Percentiles rank a stretch among this genome's conserved stretches.
Evolutionary conservation across 192 early-diverging fungal species (phyloP).

Genomic region (Helicostylum pulchrum): DNA sequence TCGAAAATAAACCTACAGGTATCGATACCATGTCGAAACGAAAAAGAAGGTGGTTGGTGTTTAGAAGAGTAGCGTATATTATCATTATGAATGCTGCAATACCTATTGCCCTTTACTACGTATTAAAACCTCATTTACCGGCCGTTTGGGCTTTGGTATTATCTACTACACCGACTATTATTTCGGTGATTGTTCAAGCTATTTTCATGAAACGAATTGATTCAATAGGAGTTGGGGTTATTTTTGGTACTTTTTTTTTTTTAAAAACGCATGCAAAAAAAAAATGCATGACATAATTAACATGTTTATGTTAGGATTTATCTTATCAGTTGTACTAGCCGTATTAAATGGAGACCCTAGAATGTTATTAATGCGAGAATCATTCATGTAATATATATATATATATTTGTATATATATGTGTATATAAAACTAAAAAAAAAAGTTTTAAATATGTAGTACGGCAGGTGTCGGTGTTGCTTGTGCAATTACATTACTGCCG

Average conservation of each 20-base stretch:
- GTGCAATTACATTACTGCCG: constrained; percentile 42
- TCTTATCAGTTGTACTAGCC: constrained; percentile 41
- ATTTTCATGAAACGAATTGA: constrained; percentile 25
- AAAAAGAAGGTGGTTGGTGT: constrained; percentile 10
- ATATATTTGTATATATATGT: neutral
- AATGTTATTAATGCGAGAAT: constrained; percentile 44
- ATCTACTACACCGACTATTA: constrained; percentile 42
- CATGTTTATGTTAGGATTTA: constrained; percentile 29
- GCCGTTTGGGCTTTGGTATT: constrained; percentile 39
- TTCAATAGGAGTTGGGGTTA: constrained; percentile 31
- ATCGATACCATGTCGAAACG: constrained; percentile 1
- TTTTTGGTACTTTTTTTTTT: constrained; percentile 26
- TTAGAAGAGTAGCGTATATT: constrained; percentile 20
- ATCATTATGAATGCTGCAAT: constrained; percentile 28
- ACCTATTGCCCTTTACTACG: constrained; percentile 35
- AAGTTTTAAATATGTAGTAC: constrained; percentile 32
- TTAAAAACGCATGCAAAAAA: neutral
- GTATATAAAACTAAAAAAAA: too few species aligned
- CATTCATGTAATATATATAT: constrained; percentile 30
- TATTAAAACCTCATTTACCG: constrained; percentile 37
- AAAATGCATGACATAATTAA: neutral
- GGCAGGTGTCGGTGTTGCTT: constrained; percentile 32
- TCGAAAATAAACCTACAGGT: neutral
- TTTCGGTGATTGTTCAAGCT: constrained; percentile 33
- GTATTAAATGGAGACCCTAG: constrained; percentile 38